Conservation (phyloP, 768 basidiomycete genomes). For the Pleurotus pulmonarius region DNA sequence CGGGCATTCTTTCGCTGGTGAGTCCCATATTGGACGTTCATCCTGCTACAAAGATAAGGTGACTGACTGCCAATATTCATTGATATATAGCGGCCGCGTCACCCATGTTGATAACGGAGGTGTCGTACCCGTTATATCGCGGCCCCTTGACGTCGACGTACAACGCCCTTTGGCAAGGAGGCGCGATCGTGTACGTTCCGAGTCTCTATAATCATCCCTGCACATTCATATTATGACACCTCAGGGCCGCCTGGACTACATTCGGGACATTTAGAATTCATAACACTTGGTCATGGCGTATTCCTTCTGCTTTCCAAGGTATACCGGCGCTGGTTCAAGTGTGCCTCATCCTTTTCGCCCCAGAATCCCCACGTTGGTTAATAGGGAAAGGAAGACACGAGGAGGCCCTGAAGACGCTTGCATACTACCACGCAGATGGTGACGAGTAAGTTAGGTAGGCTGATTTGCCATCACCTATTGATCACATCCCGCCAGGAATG, state of each 20-base stretch:
- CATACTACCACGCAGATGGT: slow-evolving; percentile 54
- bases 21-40: background rate
- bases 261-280: slow-evolving; percentile 52
- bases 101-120: slow-evolving; percentile 69
- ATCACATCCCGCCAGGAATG: slow-evolving; percentile 26
- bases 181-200: slow-evolving; percentile 54
- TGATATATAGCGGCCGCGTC: slow-evolving; percentile 46
- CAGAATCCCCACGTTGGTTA: slow-evolving; percentile 32
- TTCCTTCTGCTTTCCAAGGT: slow-evolving; percentile 29
- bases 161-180: slow-evolving; percentile 73
- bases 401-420: slow-evolving; percentile 46
- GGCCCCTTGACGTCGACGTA: slow-evolving; percentile 66
- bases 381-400: slow-evolving; percentile 31
- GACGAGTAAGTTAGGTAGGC: slow-evolving; percentile 24
- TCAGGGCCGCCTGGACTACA: slow-evolving; percentile 63
- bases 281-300: slow-evolving; percentile 12
- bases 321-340: slow-evolving; percentile 32
- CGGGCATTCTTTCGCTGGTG: slow-evolving; percentile 5
- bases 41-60: too few species aligned
- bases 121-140: slow-evolving; percentile 72
- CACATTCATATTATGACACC: background rate
- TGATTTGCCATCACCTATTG: background rate
- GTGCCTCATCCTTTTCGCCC: slow-evolving; percentile 32
- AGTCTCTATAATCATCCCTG: background rate
- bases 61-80: too few species aligned